Evolutionary conservation across 2,329 filamentous ascomycete species (phyloP).

Genomic region (Orbilia oligospora): DNA sequence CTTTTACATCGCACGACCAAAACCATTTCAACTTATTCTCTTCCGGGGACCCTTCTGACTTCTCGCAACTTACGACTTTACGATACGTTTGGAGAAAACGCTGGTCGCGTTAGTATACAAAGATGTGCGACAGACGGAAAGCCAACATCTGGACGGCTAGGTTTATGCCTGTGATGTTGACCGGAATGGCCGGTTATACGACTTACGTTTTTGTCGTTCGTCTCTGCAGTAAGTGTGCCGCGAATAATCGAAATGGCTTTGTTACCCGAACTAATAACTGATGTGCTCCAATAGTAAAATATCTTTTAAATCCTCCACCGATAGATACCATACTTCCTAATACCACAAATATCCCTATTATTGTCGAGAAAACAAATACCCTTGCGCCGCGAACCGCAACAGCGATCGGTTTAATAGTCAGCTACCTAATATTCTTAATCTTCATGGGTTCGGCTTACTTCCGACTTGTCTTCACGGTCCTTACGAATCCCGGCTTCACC

Average conservation of each 20-base stretch:
- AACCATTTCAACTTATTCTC: slow-evolving; percentile 36
- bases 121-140: slow-evolving; percentile 55
- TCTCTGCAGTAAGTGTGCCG: slow-evolving; percentile 74
- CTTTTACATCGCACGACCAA: slow-evolving; percentile 31
- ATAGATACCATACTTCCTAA: slow-evolving; percentile 4
- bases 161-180: slow-evolving; percentile 78
- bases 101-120: slow-evolving; percentile 1
- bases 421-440: slow-evolving; percentile 80
- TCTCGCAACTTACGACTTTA: slow-evolving; percentile 26
- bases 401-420: slow-evolving; percentile 78
- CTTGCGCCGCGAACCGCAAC: slow-evolving; percentile 67
- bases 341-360: slow-evolving; percentile 31
- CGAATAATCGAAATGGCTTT: slow-evolving; percentile 7
- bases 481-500: slow-evolving; percentile 79
- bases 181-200: slow-evolving; percentile 77
- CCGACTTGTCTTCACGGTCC: slow-evolving; percentile 78
- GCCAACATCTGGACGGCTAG: slow-evolving; percentile 71
- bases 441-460: slow-evolving; percentile 78
- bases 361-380: slow-evolving; percentile 16
- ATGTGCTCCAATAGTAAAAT: slow-evolving; percentile 43
- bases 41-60: slow-evolving; percentile 28
- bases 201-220: slow-evolving; percentile 79
- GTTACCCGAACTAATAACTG: slow-evolving; percentile 33
- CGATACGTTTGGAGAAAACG: slow-evolving; percentile 25
- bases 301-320: slow-evolving; percentile 49